Evolutionary conservation across 208 protist genomes (phyloP), one percentile per base, ranked within the genome.

Genomic region (Trypanosoma grayi): DNA sequence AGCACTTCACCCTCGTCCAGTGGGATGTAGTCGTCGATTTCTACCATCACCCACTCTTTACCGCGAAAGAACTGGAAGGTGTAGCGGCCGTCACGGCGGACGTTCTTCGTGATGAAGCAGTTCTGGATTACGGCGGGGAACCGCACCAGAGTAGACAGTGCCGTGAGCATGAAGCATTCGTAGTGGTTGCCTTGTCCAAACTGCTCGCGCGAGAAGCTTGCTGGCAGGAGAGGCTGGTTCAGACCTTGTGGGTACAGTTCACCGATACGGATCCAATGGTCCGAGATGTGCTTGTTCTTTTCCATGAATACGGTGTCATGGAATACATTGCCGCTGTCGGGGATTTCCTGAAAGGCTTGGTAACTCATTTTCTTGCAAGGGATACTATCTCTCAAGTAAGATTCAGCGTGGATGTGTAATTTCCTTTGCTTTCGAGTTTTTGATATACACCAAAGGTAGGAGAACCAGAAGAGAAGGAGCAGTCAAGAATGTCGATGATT

Each of bases 41-140:
- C 75, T n/a, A 87, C 76, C 57, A 73, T 70, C 48, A 73, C 71
- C 83, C 86, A 93, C 36, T 83, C 36, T 22, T 63, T 64, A n/a
- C 69, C 73, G 28, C 82, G 73, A 55, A 88, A 88, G 66, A 93
- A 90, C 59, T 82, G 79, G 58, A 93, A 93, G n/a, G 83, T 90
- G 70, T 90, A 93, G 41, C 80, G 79, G 30, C 86, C 82, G 60
- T 93, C 86, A 44, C 81, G 70, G 40, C 83, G 82, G 24, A 83
- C 73, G 47, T 85, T 79, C 70, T 87, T 79, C 10, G 83, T 89
- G 22, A 93, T 71, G 51, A 93, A 93, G 73, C 86, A 93, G 65
- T 83, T 73, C 20, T 70, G 81, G 55, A 93, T 88, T 1, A 86
- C 73, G 41, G 87, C 78, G 14, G 85, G 85, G 54, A 83, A 82